Percentiles rank a stretch among this genome's conserved stretches.
Conservation (phyloP, 805 yeast species). For the Schizosaccharomyces lindneri region DNA sequence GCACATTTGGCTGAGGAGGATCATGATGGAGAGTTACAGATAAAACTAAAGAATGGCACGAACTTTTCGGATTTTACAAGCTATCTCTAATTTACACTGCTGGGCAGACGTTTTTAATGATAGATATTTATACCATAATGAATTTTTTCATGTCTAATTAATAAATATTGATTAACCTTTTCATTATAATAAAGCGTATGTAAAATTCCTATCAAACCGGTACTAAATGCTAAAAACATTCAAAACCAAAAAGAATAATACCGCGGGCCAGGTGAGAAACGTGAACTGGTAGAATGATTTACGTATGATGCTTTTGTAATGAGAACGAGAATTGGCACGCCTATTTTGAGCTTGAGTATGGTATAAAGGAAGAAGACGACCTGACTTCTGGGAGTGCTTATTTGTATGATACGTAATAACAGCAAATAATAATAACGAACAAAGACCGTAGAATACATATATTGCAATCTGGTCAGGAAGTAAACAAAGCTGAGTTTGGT, state of each 20-base stretch:
- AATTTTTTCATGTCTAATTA: no score
- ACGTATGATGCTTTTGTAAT: no score
- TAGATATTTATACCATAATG: background rate
- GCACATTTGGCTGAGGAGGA: background rate
- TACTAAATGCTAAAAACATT: no score
- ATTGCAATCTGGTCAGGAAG: conserved; percentile 9
- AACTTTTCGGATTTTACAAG: conserved; percentile 1
- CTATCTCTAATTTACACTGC: background rate
- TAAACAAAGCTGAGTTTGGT: conserved; percentile 10
- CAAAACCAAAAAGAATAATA: no score
- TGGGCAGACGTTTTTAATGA: background rate
- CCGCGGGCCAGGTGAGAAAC: no score
- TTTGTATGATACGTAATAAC: background rate
- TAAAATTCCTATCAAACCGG: no score
- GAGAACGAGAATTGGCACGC: no score
- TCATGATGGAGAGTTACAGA: background rate
- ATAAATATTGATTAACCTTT: no score
- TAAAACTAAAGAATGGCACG: background rate
- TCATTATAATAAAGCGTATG: no score
- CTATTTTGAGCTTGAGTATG: background rate
- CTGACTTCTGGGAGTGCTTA: background rate
- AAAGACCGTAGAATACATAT: conserved; percentile 5
- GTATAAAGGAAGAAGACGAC: background rate
- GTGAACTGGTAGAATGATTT: no score
- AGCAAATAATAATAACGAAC: background rate